Evolutionary conservation across 2,329 filamentous ascomycete species (phyloP), one percentile per base, ranked within the genome.

Genomic region (Sporothrix curviconia): DNA sequence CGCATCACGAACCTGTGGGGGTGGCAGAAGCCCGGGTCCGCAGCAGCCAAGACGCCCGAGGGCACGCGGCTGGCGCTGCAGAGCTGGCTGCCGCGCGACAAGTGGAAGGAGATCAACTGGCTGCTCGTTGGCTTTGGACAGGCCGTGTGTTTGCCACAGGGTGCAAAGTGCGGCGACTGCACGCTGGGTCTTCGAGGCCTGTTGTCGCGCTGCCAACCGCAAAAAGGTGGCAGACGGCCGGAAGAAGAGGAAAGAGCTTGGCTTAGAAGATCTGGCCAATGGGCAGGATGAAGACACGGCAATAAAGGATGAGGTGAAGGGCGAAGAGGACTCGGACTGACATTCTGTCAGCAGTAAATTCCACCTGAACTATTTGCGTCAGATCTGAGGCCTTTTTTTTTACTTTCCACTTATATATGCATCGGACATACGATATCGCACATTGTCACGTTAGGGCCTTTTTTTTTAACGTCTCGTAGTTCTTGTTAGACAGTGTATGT

Each of bases 1-100:
- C 87, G 92, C 56, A 95, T 96, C 71, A 92, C 90, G 53, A 96
- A 96, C 72, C 76, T 95, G 28, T 96, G 91, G 91, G 88, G 89
- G 3, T 96, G 92, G 92, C 83, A 95, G 69, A 47, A 46, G 44
- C 44, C 61, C 43, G 60, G 62, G 4, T 53, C 59, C 12, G 52
- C 64, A 1, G 52, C 61, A 7, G 92, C 87, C 2, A 85, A 83
- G 65, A 87, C 77, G 12, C 92, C 92, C 0, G 92, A 96, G 74
- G 87, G 89, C 69, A 95, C 92, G 30, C 79, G 92, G 43, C 73
- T 78, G 55, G 82, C 84, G 34, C 76, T 96, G 59, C 82, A 96
- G 74, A 78, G 78, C 15, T 96, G 92, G 92, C 75, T 96, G 65
- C 92, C 92, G 2, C 80, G 72, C 59, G 89, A 95, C 52, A 84